Base-by-base conservation (phyloP, 2,329 filamentous ascomycete genomes). In the Nemania diffusa region DNA sequence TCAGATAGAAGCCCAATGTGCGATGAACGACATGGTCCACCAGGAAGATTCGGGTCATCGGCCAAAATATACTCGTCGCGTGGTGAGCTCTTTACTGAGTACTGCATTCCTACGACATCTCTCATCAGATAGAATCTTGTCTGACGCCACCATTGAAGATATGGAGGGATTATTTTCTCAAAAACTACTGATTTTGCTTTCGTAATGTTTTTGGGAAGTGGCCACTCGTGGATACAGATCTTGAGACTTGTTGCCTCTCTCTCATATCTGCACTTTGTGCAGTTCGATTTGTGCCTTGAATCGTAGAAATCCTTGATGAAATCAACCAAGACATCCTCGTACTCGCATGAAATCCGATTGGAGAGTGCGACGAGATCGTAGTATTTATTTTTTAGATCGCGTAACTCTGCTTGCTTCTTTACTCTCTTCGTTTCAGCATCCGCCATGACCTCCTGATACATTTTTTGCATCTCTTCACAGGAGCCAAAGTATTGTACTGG, bases 161-260 rank as follows among this genome's bases (percentile, higher is more conserved):
- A 29, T 0, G 24, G 4, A 0, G 87, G 86, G 0, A 81, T 68
- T 0, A 70, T 58, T 0, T 89, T 75, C 68, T 90, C 87, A 57
- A 90, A 90, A 0, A 89, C 78, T 0, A 81, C 79, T 0, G 84
- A 78, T 64, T 84, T 83, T 0, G 79, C 79, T 11, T 79, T 29
- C 0, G 66, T 5, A 0, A 50, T 0, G 0, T 79, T 17, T 0
- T 48, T 32, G 0, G 86, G 83, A 0, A 90, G 76, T 0, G 88
- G 87, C 86, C 86, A 89, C 71, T 90, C 88, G 69, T 87, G 79
- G 8, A 87, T 73, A 0, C 48, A 0, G 7, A 91, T 88, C 0
- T 27, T 42, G 0, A 90, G 63, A 0, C 3, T 1, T 0, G 78
- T 52, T 0, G 85, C 85, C n/a, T 74, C 1, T 0, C 5, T 3